phyloP scores from a whole-genome alignment of 331 rosid genomes.

The Cydonia oblonga region DNA sequence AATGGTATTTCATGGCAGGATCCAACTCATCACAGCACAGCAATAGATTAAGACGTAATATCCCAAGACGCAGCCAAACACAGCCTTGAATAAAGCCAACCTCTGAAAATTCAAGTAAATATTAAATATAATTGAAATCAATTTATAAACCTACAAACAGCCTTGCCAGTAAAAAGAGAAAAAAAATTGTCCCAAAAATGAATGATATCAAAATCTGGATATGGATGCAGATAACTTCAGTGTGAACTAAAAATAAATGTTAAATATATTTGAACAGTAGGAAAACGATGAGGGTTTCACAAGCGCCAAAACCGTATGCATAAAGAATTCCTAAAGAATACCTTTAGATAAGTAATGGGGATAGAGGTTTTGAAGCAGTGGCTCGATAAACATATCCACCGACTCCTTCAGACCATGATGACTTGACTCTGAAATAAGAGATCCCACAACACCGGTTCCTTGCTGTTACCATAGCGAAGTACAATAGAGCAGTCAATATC shows the following conservation, averaged over 20 bases:
- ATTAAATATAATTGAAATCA: not conserved
- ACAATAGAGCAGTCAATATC: not conserved
- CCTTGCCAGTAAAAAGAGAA: not conserved
- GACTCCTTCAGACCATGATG: slow-evolving; percentile 46
- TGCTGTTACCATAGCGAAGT: slow-evolving; percentile 29
- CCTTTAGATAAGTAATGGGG: slow-evolving; percentile 29
- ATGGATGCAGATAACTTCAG: not conserved
- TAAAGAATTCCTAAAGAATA: slow-evolving; percentile 12
- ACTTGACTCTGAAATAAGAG: slow-evolving; percentile 38
- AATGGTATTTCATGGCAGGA: slow-evolving; percentile 71
- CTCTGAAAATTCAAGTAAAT: slow-evolving; percentile 21
- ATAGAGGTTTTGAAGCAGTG: slow-evolving; percentile 58
- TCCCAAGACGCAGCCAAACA: slow-evolving; percentile 69
- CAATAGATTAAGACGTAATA: slow-evolving; percentile 61
- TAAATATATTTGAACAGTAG: not conserved
- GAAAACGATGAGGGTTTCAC: not conserved
- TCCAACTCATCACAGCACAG: slow-evolving; percentile 62
- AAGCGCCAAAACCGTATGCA: not conserved
- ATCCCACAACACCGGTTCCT: not conserved
- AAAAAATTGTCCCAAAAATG: not conserved
- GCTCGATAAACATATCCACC: slow-evolving; percentile 40
- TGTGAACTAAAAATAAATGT: not conserved
- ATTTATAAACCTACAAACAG: not conserved
- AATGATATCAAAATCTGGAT: not conserved
- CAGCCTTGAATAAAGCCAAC: slow-evolving; percentile 41